Percentiles rank a stretch among this genome's conserved stretches.
These are phyloP conservation scores for sweet orange (Citrus sinensis) DNA, from an alignment of 345 rosid genomes.

Conservation along the genomic window DNA sequence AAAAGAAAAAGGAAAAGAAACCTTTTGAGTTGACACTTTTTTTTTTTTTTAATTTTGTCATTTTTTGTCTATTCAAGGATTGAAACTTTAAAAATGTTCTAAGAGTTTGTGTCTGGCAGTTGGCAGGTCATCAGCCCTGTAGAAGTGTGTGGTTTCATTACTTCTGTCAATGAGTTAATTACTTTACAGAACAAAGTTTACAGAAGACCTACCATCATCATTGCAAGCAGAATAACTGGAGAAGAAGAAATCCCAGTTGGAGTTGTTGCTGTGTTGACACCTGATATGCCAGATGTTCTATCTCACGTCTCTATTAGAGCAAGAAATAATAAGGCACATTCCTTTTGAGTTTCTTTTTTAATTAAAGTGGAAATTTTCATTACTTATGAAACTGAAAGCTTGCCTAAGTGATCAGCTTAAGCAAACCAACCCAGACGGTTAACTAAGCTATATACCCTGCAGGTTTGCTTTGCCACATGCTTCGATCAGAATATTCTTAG, in stretches of 20 bases:
- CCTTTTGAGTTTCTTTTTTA: background rate
- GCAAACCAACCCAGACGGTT: background rate
- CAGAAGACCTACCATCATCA: conserved; percentile 34
- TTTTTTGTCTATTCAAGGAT: background rate
- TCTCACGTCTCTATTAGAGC: conserved; percentile 46
- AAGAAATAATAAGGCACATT: conserved; percentile 35
- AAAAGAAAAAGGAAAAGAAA: background rate
- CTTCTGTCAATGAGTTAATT: conserved; percentile 26
- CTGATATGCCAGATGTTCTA: conserved; percentile 39
- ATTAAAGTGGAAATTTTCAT: background rate
- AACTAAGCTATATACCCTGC: background rate
- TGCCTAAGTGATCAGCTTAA: background rate
- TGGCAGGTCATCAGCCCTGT: conserved; percentile 49
- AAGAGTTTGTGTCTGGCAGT: conserved; percentile 23
- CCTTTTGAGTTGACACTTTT: background rate
- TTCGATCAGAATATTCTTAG: conserved; percentile 33
- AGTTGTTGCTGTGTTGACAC: conserved; percentile 43
- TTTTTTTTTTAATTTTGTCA: background rate
- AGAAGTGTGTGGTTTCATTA: conserved; percentile 36
- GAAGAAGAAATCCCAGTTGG: conserved; percentile 47
- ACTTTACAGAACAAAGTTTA: conserved; percentile 36
- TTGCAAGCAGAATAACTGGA: conserved; percentile 35
- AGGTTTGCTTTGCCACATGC: conserved; percentile 48
- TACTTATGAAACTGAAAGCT: conserved; percentile 5
- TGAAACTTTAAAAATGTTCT: background rate